A percentile compares a stretch with the other conserved stretches of the same genome.
Evolutionary conservation across 768 basidiomycete species (phyloP).

Genomic region (Lyophyllum shimeji): DNA sequence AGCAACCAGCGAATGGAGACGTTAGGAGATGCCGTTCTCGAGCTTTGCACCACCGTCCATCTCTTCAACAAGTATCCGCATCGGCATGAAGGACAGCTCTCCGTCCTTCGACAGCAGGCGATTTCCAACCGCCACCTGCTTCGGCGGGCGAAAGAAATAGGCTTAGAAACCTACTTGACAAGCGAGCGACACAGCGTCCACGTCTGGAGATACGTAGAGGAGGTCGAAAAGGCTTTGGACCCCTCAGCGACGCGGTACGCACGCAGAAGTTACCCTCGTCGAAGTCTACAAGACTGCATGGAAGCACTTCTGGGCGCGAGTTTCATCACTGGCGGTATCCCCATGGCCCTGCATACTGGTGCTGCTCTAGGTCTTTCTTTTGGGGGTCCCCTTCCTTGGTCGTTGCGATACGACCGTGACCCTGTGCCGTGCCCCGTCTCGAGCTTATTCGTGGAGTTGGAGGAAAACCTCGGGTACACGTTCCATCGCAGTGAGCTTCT

Average conservation of each 20-base stretch:
- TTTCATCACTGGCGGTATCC: slow-evolving; percentile 71
- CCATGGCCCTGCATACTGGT: slow-evolving; percentile 65
- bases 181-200: slow-evolving; percentile 53
- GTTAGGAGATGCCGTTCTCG: slow-evolving; percentile 81
- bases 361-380: slow-evolving; percentile 66
- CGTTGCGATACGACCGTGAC: slow-evolving; percentile 45
- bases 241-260: slow-evolving; percentile 28
- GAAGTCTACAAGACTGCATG: slow-evolving; percentile 86
- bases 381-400: slow-evolving; percentile 73
- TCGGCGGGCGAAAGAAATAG: slow-evolving; percentile 60
- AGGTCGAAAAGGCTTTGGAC: slow-evolving; percentile 32
- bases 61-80: slow-evolving; percentile 74
- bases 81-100: slow-evolving; percentile 83
- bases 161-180: slow-evolving; percentile 63
- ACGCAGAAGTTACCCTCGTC: slow-evolving; percentile 54
- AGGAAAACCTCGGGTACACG: slow-evolving; percentile 66
- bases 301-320: slow-evolving; percentile 82
- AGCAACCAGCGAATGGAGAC: slow-evolving; percentile 89
- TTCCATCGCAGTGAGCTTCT: slow-evolving; percentile 66
- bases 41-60: slow-evolving; percentile 74
- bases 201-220: slow-evolving; percentile 57
- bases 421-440: slow-evolving; percentile 35
- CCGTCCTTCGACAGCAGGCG: slow-evolving; percentile 57
- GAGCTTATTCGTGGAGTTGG: slow-evolving; percentile 50
- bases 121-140: slow-evolving; percentile 75